Percentiles rank a stretch among this genome's conserved stretches.
These are phyloP conservation scores for Maudiozyma saulgeensis DNA, from an alignment of 805 yeast genomes.

Conservation along the genomic window DNA sequence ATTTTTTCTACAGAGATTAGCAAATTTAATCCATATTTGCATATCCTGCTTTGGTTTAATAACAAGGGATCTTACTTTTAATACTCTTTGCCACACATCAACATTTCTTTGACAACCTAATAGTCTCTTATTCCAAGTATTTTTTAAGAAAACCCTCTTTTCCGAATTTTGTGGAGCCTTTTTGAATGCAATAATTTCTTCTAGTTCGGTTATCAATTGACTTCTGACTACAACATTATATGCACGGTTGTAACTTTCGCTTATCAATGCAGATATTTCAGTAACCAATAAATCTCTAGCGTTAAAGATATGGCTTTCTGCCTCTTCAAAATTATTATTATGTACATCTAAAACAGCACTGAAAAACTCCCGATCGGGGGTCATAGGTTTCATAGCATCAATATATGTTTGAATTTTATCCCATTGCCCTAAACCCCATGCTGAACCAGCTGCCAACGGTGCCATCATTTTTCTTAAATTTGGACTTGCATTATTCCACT, in stretches of 20 bases:
- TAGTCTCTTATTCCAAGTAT: slow-evolving; percentile 85
- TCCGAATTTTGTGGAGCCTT: slow-evolving; percentile 73
- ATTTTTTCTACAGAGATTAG: slow-evolving; percentile 85
- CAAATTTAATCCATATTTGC: slow-evolving; percentile 97
- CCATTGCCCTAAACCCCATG: slow-evolving; percentile 97
- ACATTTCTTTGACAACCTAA: slow-evolving; percentile 91
- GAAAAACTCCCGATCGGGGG: slow-evolving; percentile 91
- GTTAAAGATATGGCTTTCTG: slow-evolving; percentile 60
- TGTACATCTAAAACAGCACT: slow-evolving; percentile 80
- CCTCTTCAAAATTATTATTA: slow-evolving; percentile 72
- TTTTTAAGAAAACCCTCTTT: slow-evolving; percentile 63
- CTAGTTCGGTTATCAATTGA: slow-evolving; percentile 91
- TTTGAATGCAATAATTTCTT: slow-evolving; percentile 84
- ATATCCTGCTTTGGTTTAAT: slow-evolving; percentile 90
- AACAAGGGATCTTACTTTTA: slow-evolving; percentile 87
- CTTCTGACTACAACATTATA: slow-evolving; percentile 93
- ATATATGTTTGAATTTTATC: slow-evolving; percentile 88
- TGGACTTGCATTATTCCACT: slow-evolving; percentile 65
- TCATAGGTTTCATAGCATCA: slow-evolving; percentile 76
- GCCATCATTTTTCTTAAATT: slow-evolving; percentile 77
- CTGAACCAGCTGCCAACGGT: slow-evolving; percentile 94
- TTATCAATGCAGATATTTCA: slow-evolving; percentile 84
- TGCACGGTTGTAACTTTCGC: slow-evolving; percentile 91
- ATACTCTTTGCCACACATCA: slow-evolving; percentile 93
- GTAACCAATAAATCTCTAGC: slow-evolving; percentile 87